Base-by-base conservation (phyloP, 306 rosid genomes). In the Cucurbita argyrosperma region DNA sequence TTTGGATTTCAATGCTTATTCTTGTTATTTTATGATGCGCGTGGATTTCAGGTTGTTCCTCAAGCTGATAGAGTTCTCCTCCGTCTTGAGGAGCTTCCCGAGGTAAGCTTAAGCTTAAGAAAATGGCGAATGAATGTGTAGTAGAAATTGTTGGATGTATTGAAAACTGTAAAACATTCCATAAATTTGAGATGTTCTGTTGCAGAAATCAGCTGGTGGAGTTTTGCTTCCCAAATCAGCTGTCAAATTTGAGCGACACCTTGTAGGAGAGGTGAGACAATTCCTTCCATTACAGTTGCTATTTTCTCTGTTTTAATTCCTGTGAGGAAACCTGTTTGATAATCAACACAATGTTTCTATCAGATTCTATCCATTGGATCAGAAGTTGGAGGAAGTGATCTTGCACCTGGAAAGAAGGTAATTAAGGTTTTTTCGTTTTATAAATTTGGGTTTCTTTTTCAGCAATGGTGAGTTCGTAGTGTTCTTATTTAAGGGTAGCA, bases 51-150 rank as follows among this genome's bases (percentile, higher is more conserved):
- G 98, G 97, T 93, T 60, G 87, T 85, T 64, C 98, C 98, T 0
- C 98, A 90, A 83, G 96, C 90, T 79, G 98, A 93, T 76, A 89
- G 97, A 79, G 98, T 93, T 72, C 96, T 93, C 65, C 64, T 93
- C 78, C 98, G 96, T 77, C 83, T 93, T 23, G 90, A 90, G 81
- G 76, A 84, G 71, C 85, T 84, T 50, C 59, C 90, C 10, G 84
- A 87, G 79, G 98, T 93, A 81, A 67, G n/a, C 49, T 62, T 55
- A 83, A 59, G 9, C 52, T 62, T 46, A 0, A 1, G 5, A 63
- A 50, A 21, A 35, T 62, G 58, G 66, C 42, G 10, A 30, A 26
- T 42, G 21, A 40, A n/a, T 51, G 16, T 14, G 56, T 3, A 1
- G 11, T 68, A 68, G 5, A 68, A 13, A 5, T 46, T 46, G 8